phyloP scores from a whole-genome alignment of 345 rosid genomes.

The Hevea brasiliensis region DNA sequence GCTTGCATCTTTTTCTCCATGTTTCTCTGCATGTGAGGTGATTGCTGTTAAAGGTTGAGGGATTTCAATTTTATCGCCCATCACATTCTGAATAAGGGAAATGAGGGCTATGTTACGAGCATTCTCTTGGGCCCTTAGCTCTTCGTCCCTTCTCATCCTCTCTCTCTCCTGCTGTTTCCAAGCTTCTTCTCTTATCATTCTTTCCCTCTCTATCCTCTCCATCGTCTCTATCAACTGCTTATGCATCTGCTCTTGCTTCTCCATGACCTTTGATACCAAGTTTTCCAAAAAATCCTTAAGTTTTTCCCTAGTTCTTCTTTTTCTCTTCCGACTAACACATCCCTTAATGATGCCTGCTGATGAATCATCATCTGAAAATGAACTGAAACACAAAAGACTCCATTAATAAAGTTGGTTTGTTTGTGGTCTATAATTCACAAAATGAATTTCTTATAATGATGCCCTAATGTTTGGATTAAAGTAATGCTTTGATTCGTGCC shows the following conservation, averaged over 20 bases:
- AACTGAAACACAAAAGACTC: slow-evolving; percentile 40
- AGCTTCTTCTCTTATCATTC: slow-evolving; percentile 64
- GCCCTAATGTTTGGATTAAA: too few relatives aligned
- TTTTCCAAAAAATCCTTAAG: slow-evolving; percentile 50
- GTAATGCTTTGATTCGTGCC: too few relatives aligned
- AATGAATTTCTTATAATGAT: neutral
- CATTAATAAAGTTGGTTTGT: too few relatives aligned
- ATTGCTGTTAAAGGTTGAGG: slow-evolving; percentile 21
- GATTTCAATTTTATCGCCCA: slow-evolving; percentile 43
- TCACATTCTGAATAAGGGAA: slow-evolving; percentile 48
- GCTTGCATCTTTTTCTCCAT: slow-evolving; percentile 27
- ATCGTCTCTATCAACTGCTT: slow-evolving; percentile 60
- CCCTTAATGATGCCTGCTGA: slow-evolving; percentile 20
- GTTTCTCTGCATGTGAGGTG: neutral
- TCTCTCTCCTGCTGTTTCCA: slow-evolving; percentile 72
- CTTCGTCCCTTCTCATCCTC: slow-evolving; percentile 58
- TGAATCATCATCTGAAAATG: slow-evolving; percentile 37
- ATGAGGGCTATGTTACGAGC: slow-evolving; percentile 60
- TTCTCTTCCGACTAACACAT: slow-evolving; percentile 47
- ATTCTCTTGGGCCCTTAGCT: slow-evolving; percentile 51
- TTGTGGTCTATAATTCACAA: neutral
- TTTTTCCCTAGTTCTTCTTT: slow-evolving; percentile 46
- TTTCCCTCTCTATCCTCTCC: slow-evolving; percentile 68
- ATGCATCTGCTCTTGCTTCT: slow-evolving; percentile 77
- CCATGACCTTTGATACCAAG: slow-evolving; percentile 58